Evolutionary conservation across 768 basidiomycete genomes (phyloP), one percentile per base, ranked within the genome.

Genomic region (Collybia sordida): DNA sequence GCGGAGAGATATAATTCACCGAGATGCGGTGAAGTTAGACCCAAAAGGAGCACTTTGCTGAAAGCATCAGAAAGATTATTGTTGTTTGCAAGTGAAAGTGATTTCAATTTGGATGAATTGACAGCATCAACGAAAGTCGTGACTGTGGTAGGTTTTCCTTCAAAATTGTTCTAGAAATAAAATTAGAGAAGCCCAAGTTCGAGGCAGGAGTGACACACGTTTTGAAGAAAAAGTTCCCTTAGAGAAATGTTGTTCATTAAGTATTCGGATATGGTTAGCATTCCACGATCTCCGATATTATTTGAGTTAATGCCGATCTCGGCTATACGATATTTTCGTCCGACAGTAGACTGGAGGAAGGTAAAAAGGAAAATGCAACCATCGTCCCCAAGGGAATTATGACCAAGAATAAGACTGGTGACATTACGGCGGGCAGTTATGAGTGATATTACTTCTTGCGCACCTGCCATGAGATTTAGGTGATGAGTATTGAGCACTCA

Each of bases 281-380:
- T 72, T 4, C 83, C 83, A 28, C 62, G 60, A 56, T 83, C 72
- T 7, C 83, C 78, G 23, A 88, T 80, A 7, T 61, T 61, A 51
- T 83, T 85, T 3, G 72, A 70, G 45, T 83, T 85, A 47, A 88
- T 69, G 52, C 72, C 77, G 25, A 88, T 79, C 56, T 84, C 79
- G 1, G 67, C 64, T 48, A 88, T 73, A 41, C 60, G 61, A 55
- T 81, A 72, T 49, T 61, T 65, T 50, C 66, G 64, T 17, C 81
- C 83, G 15, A 67, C 62, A 4, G 68, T 60, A 9, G 85, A 85
- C 22, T 65, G 51, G 6, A 88, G 68, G 58, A 80, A 86, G 15
- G 65, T 64, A 59, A 86, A 82, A 7, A 88, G 65, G 19, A 70
- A 66, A 22, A 71, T 61, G 48, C 79, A 81, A 27, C 86, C 86